phyloP scores from a whole-genome alignment of 192 early-diverging fungal species.

The Dissophora ornata region DNA sequence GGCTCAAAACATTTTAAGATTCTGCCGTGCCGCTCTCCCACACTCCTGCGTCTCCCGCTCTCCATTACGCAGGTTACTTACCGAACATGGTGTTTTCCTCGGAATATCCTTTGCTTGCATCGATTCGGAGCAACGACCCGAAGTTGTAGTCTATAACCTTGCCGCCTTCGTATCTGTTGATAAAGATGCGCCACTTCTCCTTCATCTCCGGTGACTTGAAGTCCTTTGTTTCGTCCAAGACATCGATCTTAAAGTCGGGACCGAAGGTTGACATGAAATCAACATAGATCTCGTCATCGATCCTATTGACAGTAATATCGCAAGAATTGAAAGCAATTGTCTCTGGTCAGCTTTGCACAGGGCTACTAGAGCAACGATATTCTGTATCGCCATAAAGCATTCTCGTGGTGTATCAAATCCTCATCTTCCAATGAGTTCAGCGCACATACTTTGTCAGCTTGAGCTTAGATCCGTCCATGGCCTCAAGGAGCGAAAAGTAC shows the following conservation, averaged over 20 bases:
- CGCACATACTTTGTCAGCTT: conserved; percentile 76
- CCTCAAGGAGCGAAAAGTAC: conserved; percentile 84
- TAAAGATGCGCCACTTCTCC: conserved; percentile 89
- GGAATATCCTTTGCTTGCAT: conserved; percentile 81
- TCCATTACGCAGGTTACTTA: too few relatives aligned
- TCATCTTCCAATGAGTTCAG: not conserved
- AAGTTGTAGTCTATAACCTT: conserved; percentile 93
- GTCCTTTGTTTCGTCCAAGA: conserved; percentile 78
- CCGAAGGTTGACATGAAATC: conserved; percentile 81
- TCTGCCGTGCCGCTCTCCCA: too few relatives aligned
- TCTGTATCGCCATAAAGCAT: too few relatives aligned
- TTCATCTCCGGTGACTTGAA: conserved; percentile 88
- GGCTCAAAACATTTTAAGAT: too few relatives aligned
- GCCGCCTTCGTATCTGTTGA: conserved; percentile 85
- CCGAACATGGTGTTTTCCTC: conserved; percentile 92
- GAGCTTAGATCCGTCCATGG: conserved; percentile 78
- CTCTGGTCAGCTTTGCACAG: too few relatives aligned
- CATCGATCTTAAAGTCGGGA: conserved; percentile 72
- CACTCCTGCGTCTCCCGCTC: too few relatives aligned
- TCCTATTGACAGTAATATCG: conserved; percentile 48
- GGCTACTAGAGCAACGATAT: too few relatives aligned
- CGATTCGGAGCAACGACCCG: conserved; percentile 87
- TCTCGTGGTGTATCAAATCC: not conserved
- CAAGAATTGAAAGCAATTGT: not conserved
- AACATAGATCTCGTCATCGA: conserved; percentile 86